Evolutionary conservation across 805 yeast species (phyloP), one percentile per base, ranked within the genome.

Genomic region (Vanderwaltozyma verrucispora): DNA sequence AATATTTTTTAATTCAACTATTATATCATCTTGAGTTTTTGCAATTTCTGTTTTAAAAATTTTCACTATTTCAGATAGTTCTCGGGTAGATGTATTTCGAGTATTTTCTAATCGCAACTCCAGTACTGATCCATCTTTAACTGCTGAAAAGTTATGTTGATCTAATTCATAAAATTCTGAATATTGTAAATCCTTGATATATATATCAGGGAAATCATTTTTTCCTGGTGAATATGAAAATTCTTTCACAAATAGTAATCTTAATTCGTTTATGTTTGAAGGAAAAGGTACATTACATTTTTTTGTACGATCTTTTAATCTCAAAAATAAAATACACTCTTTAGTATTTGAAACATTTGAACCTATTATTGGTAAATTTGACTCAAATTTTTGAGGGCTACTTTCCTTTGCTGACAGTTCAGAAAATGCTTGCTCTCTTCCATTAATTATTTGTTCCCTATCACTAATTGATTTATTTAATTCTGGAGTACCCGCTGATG

Each of bases 181-280:
- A 24, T 71, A 65, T 2, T 61, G 55, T 0, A 72, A 69, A 42
- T 84, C 94, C 42, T 71, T 76, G 5, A 87, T 67, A 48, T 82
- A 81, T 20, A 92, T 72, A 11, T 79, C 82, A 0, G 97, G 96
- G 46, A 86, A 85, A 1, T 73, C 60, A 11, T 75, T 71, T 1
- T 74, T 58, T 0, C 81, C 80, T 0, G 94, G 92, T 0, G 89
- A 72, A 54, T 80, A 86, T 2, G 89, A 85, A 62, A 87, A 88
- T 48, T 77, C 83, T 50, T 89, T 95, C 5, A 88, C 83, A 52
- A 89, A 89, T 18, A 83, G 62, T 2, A 86, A 66, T 32, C 92
- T 68, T 26, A 82, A 50, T 2, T 77, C 66, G 3, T 63, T 65
- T 33, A 60, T 60, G 7, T 60, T 50, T 4, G 58, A 42, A 5